Conservation (phyloP, 1,139 yeast species). For the Blastobotrys illinoisensis region DNA sequence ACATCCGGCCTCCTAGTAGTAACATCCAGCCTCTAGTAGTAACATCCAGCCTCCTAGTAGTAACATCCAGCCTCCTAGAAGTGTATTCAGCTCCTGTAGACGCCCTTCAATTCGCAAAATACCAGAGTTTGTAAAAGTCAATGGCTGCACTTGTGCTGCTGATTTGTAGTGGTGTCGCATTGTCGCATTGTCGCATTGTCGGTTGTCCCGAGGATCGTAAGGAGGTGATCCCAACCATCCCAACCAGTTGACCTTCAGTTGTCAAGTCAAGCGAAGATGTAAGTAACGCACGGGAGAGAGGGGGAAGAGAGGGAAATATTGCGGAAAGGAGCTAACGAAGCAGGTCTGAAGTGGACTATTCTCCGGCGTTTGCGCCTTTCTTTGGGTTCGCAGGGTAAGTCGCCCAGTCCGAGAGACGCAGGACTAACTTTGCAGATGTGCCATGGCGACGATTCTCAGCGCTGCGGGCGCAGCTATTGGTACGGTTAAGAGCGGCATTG, state of each 20-base stretch:
- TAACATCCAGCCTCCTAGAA: no score
- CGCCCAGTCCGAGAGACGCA: not conserved
- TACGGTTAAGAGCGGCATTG: constrained; percentile 97
- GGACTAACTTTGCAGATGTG: constrained; percentile 47
- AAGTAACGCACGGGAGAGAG: not conserved
- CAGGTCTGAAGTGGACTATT: constrained; percentile 46
- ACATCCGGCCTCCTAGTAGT: no score
- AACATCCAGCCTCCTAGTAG: no score
- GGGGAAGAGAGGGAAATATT: no score
- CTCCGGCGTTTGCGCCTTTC: constrained; percentile 89
- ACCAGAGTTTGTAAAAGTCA: no score
- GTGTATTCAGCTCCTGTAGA: no score
- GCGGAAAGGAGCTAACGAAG: not conserved
- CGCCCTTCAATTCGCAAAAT: no score
- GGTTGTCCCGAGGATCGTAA: not conserved
- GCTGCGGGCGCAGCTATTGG: constrained; percentile 98
- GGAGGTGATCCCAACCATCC: not conserved
- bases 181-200: not conserved
- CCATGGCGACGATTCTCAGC: constrained; percentile 82
- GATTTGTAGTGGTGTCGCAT: no score
- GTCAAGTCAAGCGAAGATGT: not conserved
- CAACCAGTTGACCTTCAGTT: not conserved
- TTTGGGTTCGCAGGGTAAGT: constrained; percentile 83
- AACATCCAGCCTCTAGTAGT: no score
- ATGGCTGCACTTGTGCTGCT: no score